These are phyloP conservation scores for Pinus albicaulis DNA, from an alignment of 75 land plant species.

Conservation along the genomic window DNA sequence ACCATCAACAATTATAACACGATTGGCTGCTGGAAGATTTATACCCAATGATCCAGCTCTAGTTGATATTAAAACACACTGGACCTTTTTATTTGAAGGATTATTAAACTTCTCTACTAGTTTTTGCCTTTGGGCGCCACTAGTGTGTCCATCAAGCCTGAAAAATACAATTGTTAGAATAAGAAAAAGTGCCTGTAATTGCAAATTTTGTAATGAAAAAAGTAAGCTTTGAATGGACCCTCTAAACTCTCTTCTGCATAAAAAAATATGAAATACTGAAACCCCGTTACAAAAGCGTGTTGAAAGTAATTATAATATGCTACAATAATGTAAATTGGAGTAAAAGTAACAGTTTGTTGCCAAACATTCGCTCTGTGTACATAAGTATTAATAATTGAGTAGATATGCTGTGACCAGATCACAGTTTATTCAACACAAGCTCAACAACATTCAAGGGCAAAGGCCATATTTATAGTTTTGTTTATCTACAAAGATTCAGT, in stretches of 20 bases:
- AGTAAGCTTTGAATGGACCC: not conserved
- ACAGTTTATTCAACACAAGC: too few species aligned
- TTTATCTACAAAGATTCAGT: not conserved
- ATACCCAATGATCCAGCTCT: constrained; percentile 97
- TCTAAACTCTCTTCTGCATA: not conserved
- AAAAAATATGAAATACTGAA: not conserved
- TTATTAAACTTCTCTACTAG: constrained; percentile 90
- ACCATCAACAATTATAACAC: constrained; percentile 97
- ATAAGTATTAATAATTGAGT: too few species aligned
- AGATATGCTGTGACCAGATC: too few species aligned
- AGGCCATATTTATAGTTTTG: not conserved
- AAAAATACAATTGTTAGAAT: not conserved
- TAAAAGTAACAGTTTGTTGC: too few species aligned
- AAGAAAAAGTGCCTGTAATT: not conserved
- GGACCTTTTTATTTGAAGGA: constrained; percentile 68
- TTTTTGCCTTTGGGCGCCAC: constrained; percentile 69
- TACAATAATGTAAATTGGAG: too few species aligned
- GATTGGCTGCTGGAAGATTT: constrained; percentile 95
- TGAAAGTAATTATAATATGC: too few species aligned
- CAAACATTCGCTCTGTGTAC: too few species aligned
- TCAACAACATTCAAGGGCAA: too few species aligned
- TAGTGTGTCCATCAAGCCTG: constrained; percentile 96
- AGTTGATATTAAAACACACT: constrained; percentile 92
- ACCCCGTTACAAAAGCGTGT: not conserved
- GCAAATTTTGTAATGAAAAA: not conserved